phyloP scores from a whole-genome alignment of 768 basidiomycete species.

The Auricularia sp. region DNA sequence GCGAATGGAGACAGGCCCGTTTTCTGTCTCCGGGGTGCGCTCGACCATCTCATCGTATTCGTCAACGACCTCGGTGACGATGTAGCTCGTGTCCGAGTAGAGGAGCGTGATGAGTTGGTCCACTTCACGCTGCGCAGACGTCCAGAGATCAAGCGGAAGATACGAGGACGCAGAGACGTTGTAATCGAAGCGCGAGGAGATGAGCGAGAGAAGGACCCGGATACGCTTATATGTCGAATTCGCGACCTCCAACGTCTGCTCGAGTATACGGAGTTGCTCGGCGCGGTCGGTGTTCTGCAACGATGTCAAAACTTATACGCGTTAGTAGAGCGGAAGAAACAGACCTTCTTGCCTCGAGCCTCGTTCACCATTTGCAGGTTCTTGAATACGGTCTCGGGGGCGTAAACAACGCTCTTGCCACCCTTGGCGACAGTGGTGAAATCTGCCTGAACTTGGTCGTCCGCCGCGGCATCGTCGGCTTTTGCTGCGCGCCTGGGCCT shows the following conservation, averaged over 20 bases:
- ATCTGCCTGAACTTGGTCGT: conserved; percentile 46
- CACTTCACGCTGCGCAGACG: conserved; percentile 75
- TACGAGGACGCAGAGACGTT: conserved; percentile 75
- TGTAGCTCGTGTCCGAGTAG: conserved; percentile 58
- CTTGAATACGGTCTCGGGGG: conserved; percentile 83
- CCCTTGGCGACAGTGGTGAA: conserved; percentile 90
- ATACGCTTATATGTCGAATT: conserved; percentile 86
- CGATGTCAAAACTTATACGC: too few relatives aligned
- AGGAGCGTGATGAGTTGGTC: conserved; percentile 80
- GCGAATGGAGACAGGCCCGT: conserved; percentile 73
- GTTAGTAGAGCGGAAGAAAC: conserved; percentile 11
- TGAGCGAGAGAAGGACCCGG: conserved; percentile 83
- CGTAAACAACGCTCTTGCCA: conserved; percentile 72
- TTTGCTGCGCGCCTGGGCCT: conserved; percentile 26
- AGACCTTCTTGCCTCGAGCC: conserved; percentile 90
- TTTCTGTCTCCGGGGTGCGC: conserved; percentile 63
- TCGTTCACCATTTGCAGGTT: conserved; percentile 85
- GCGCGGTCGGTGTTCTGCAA: conserved; percentile 87
- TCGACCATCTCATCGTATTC: conserved; percentile 91
- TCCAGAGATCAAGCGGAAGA: conserved; percentile 91
- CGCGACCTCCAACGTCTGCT: conserved; percentile 76
- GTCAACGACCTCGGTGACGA: conserved; percentile 74
- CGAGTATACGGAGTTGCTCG: conserved; percentile 87
- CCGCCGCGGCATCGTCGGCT: conserved; percentile 25
- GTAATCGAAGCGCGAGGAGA: conserved; percentile 95